These are phyloP conservation scores for Barnettozyma vustinii DNA, from an alignment of 805 yeast species.

Conservation along the genomic window DNA sequence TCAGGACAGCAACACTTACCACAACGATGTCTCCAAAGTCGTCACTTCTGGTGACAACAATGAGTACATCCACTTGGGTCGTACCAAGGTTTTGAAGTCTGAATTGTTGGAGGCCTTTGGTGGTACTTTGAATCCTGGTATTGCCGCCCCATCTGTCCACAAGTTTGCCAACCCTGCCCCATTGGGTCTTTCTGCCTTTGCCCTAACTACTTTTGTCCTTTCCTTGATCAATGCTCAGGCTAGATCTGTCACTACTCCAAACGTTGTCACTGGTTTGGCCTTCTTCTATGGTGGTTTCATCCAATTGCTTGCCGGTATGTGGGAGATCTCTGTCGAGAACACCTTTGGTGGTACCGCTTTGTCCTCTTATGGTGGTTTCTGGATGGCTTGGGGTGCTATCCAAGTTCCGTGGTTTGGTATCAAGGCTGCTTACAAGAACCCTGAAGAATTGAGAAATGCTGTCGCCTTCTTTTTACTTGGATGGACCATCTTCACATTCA, in stretches of 20 bases:
- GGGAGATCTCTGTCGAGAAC: slow-evolving; percentile 60
- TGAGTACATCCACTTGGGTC: slow-evolving; percentile 66
- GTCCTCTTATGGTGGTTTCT: slow-evolving; percentile 61
- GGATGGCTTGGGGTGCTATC: slow-evolving; percentile 62
- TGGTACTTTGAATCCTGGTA: slow-evolving; percentile 76
- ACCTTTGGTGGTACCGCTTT: slow-evolving; percentile 66
- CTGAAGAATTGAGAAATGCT: slow-evolving; percentile 39
- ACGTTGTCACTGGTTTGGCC: slow-evolving; percentile 52
- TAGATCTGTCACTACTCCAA: slow-evolving; percentile 45
- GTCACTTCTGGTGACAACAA: slow-evolving; percentile 43
- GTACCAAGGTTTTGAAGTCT: slow-evolving; percentile 55
- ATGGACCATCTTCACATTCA: slow-evolving; percentile 59
- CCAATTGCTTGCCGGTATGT: slow-evolving; percentile 58
- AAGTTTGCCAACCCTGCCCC: slow-evolving; percentile 65
- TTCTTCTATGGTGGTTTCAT: slow-evolving; percentile 59
- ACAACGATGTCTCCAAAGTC: slow-evolving; percentile 23
- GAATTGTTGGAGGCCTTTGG: slow-evolving; percentile 70
- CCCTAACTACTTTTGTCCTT: slow-evolving; percentile 56
- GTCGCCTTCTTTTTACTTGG: slow-evolving; percentile 55
- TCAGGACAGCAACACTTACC: slow-evolving; percentile 16
- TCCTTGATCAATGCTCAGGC: slow-evolving; percentile 52
- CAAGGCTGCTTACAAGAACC: slow-evolving; percentile 42
- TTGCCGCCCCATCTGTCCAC: slow-evolving; percentile 50
- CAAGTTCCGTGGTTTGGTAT: slow-evolving; percentile 57
- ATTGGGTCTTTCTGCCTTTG: slow-evolving; percentile 56